A percentile compares a stretch with the other conserved stretches of the same genome.
phyloP scores from a whole-genome alignment of 1,284 basidiomycete species.

The Albatrellus sp. region DNA sequence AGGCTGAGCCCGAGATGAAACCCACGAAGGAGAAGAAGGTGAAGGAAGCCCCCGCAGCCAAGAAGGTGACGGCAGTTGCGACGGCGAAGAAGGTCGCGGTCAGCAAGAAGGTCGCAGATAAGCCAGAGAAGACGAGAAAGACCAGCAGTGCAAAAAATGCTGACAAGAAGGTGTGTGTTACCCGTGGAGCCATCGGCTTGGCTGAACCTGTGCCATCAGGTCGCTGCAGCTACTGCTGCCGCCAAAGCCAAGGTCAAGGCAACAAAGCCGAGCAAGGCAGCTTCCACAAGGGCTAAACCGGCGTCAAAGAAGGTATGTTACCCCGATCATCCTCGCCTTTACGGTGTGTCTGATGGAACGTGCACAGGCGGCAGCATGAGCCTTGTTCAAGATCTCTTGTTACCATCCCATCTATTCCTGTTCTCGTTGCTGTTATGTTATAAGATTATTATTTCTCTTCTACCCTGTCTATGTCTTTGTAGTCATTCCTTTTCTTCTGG shows the following conservation, averaged over 20 bases:
- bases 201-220: conserved; percentile 10
- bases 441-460: conserved; percentile 12
- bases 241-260: conserved; percentile 23
- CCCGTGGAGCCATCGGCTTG: background rate
- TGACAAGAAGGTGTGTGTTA: conserved; percentile 23
- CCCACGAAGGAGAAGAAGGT: conserved; percentile 15
- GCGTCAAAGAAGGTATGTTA: conserved; percentile 15
- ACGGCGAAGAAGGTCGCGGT: conserved; percentile 21
- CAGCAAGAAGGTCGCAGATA: conserved; percentile 24
- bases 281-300: conserved; percentile 17
- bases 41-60: conserved; percentile 19
- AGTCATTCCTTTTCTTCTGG: background rate
- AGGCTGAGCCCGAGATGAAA: conserved; percentile 21
- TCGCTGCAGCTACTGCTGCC: conserved; percentile 17
- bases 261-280: conserved; percentile 13
- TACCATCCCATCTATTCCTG: conserved; percentile 9
- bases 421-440: conserved; percentile 11
- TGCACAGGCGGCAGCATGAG: conserved; percentile 5
- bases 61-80: conserved; percentile 13
- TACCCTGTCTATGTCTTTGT: conserved; percentile 1
- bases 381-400: background rate
- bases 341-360: background rate
- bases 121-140: conserved; percentile 18
- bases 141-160: conserved; percentile 30
- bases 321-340: conserved; percentile 1